These are phyloP conservation scores for Calonectria pauciramosa DNA, from an alignment of 2,329 filamentous ascomycete species.

Conservation along the genomic window DNA sequence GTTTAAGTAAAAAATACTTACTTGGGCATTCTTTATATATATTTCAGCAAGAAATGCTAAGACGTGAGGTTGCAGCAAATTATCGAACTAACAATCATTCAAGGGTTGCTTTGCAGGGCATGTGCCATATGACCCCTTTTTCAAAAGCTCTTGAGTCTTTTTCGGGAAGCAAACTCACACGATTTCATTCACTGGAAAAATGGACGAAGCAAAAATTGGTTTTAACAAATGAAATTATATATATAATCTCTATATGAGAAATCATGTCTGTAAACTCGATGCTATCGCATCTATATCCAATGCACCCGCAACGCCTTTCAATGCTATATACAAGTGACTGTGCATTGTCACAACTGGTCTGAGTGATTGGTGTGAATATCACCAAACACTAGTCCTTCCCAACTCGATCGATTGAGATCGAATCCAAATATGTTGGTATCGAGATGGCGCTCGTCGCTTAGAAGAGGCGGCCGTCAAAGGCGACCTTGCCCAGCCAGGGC, in stretches of 20 bases:
- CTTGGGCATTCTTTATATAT: no score
- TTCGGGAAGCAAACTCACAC: neutral
- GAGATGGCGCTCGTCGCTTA: slow-evolving; percentile 32
- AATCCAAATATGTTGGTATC: slow-evolving; percentile 27
- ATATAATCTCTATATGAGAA: slow-evolving; percentile 41
- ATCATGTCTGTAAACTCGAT: slow-evolving; percentile 43
- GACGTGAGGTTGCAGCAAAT: no score
- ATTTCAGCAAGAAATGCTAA: no score
- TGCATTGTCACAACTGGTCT: slow-evolving; percentile 36
- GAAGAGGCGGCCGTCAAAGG: slow-evolving; percentile 52
- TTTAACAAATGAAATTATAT: slow-evolving; percentile 47
- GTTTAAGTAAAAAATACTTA: no score
- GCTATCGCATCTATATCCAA: slow-evolving; percentile 41
- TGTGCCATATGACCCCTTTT: neutral
- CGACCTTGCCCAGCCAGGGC: slow-evolving; percentile 47
- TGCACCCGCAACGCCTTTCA: slow-evolving; percentile 47
- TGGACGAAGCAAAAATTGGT: neutral
- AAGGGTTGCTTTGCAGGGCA: neutral
- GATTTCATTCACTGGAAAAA: neutral
- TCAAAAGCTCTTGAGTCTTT: neutral
- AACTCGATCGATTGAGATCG: slow-evolving; percentile 34
- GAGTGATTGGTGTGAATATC: slow-evolving; percentile 13
- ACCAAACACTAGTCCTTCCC: slow-evolving; percentile 23
- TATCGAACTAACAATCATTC: no score
- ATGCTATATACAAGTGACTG: slow-evolving; percentile 47